Evolutionary conservation across 441 rosid genomes (phyloP).

Genomic region (Erodium moschatum): DNA sequence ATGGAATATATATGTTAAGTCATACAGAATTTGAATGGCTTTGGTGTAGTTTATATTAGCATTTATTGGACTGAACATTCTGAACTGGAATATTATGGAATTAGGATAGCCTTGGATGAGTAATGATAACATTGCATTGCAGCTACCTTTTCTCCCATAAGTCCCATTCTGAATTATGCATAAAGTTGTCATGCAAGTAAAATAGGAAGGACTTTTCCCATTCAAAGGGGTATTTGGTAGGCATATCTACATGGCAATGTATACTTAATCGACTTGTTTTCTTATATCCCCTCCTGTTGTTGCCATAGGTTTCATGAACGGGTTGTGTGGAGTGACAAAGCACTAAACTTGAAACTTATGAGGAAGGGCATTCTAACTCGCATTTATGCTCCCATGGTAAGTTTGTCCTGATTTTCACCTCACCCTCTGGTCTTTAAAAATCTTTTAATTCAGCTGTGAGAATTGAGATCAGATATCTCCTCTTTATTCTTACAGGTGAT

Average conservation of each 20-base stretch:
- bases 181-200: too few relatives aligned
- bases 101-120: too few relatives aligned
- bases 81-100: too few relatives aligned
- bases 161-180: too few relatives aligned
- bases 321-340: slow-evolving; percentile 63
- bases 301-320: slow-evolving; percentile 61
- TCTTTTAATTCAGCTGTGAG: not conserved
- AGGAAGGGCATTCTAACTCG: slow-evolving; percentile 69
- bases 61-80: too few relatives aligned
- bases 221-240: too few relatives aligned
- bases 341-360: slow-evolving; percentile 51
- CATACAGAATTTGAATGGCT: too few relatives aligned
- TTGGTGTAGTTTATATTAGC: too few relatives aligned
- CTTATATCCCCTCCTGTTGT: not conserved
- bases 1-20: too few relatives aligned
- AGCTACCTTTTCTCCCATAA: too few relatives aligned
- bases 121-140: too few relatives aligned
- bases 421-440: not conserved
- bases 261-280: not conserved
- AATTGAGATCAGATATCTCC: not conserved
- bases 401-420: slow-evolving; percentile 18
- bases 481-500: slow-evolving; percentile 38
- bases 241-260: not conserved
- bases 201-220: too few relatives aligned
- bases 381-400: slow-evolving; percentile 74